These are phyloP conservation scores for Pichia heedii DNA, from an alignment of 805 yeast genomes.

Conservation along the genomic window DNA sequence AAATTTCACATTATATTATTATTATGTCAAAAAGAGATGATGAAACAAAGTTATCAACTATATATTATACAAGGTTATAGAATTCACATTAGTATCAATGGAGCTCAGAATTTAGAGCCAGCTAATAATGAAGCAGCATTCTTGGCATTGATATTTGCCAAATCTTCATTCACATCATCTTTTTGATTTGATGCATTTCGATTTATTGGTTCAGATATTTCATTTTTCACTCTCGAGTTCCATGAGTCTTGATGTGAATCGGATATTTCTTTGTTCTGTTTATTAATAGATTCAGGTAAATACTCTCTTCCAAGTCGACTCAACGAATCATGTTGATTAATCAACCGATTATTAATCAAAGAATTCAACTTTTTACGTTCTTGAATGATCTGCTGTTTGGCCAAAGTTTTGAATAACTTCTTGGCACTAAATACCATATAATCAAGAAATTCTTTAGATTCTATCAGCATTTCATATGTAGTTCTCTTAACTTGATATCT, in stretches of 20 bases:
- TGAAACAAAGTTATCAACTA: too few relatives aligned
- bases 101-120: slow-evolving; percentile 43
- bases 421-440: slow-evolving; percentile 46
- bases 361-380: slow-evolving; percentile 73
- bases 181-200: neutral
- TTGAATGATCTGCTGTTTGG: slow-evolving; percentile 69
- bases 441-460: slow-evolving; percentile 49
- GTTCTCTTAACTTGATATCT: slow-evolving; percentile 73
- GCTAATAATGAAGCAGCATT: slow-evolving; percentile 80
- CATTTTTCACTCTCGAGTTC: slow-evolving; percentile 27
- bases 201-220: neutral
- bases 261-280: neutral
- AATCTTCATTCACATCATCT: slow-evolving; percentile 9
- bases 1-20: too few relatives aligned
- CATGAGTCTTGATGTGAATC: slow-evolving; percentile 22
- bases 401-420: slow-evolving; percentile 45
- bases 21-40: too few relatives aligned
- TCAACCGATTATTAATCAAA: slow-evolving; percentile 48
- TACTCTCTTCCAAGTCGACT: slow-evolving; percentile 73
- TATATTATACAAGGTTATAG: too few relatives aligned
- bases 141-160: slow-evolving; percentile 55
- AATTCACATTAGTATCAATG: too few relatives aligned
- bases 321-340: slow-evolving; percentile 32
- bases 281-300: slow-evolving; percentile 28
- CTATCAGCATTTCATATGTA: slow-evolving; percentile 76